Evolutionary conservation across 495 filamentous ascomycete genomes (phyloP), one percentile per base, ranked within the genome.

Genomic region (Talaromyces stipitatus): DNA sequence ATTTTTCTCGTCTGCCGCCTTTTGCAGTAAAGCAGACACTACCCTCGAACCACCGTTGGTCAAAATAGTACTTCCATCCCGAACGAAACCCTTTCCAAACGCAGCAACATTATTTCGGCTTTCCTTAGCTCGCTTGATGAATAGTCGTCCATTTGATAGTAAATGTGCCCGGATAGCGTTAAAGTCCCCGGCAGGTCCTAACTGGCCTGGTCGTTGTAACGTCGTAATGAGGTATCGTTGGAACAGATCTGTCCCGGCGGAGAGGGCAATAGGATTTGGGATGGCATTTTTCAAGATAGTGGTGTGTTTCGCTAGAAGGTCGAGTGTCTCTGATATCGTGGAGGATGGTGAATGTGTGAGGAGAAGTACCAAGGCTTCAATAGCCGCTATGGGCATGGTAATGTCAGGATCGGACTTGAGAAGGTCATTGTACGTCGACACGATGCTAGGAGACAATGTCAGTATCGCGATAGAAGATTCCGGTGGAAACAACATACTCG

Each of bases 371-470:
- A 97, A 81, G 32, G 94, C 84, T 73, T 97, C 91, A 69, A 98
- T 96, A 54, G 94, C 92, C 2, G 92, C 94, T 51, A 98, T 86
- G 50, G 92, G 90, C 89, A 95, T 96, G 24, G 91, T 95, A 38
- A 97, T 81, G 26, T 94, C 88, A 12, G 86, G 83, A 70, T 96
- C 91, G 46, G 75, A 74, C 62, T 65, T 65, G 52, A 85, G 80
- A 54, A 86, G 72, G 51, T 74, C 64, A 72, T 78, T 76, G 75
- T 86, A 86, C 41, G 78, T 80, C 45, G 72, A 66, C 65, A 84
- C 79, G 59, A 86, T 81, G 64, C 77, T 80, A 61, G 10, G 7
- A 29, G 16, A 28, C 12, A 2, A 9, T 51, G 12, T 51, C 12
- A 51, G 48, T 28, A 28, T 16, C 12, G 23, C 6, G 20, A 28